Evolutionary conservation across 2,329 filamentous ascomycete species (phyloP).

Genomic region (Aureobasidium sp.): DNA sequence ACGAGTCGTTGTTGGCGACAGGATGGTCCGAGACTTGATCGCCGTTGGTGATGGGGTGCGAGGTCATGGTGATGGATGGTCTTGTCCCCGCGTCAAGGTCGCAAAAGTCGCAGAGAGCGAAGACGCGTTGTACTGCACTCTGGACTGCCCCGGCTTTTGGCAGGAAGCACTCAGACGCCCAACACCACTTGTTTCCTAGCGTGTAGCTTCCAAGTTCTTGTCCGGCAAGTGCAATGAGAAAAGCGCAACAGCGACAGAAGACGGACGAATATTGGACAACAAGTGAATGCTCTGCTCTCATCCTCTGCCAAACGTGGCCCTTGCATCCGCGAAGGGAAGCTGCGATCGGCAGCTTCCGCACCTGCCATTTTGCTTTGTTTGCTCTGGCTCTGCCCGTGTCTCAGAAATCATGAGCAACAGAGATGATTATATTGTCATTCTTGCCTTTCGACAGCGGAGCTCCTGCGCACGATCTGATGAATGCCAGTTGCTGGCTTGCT

Average conservation of each 20-base stretch:
- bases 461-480: constrained; percentile 16
- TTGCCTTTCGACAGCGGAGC: neutral
- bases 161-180: too few relatives aligned
- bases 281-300: neutral
- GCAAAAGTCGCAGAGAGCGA: constrained; percentile 12
- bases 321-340: neutral
- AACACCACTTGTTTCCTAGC: neutral
- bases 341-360: neutral
- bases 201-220: too few relatives aligned
- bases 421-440: neutral
- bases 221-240: neutral
- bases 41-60: neutral
- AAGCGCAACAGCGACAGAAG: neutral
- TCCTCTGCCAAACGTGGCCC: constrained; percentile 3
- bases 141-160: constrained; percentile 4
- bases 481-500: constrained; percentile 17
- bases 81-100: constrained; percentile 15
- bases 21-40: constrained; percentile 18
- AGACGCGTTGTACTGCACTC: constrained; percentile 13
- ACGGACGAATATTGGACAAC: neutral
- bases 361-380: constrained; percentile 2
- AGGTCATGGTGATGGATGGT: constrained; percentile 4
- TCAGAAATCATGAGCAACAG: neutral
- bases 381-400: neutral
- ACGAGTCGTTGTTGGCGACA: neutral